Evolutionary conservation across 1,284 basidiomycete genomes (phyloP), one percentile per base, ranked within the genome.

Genomic region (Anthracocystis setariae): DNA sequence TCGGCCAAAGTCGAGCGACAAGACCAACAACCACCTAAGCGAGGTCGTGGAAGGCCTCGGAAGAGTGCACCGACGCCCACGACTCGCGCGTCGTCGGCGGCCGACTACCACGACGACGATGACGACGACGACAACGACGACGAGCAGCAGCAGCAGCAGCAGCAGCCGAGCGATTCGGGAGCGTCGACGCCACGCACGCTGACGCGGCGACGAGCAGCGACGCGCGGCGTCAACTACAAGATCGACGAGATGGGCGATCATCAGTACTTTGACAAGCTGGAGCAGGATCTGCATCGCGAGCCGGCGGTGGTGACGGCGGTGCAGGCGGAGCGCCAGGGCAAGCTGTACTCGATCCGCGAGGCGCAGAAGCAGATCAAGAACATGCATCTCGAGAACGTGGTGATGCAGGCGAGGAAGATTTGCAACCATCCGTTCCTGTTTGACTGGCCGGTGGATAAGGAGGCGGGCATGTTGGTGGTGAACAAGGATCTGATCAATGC

Each of bases 391-490:
- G 92, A 95, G 79, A 98, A 97, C 81, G 88, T 90, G 2, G 89
- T 96, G 65, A 97, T 97, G 94, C 94, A 97, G 80, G 73, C 78
- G 40, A 71, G 84, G 43, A 82, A 85, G 80, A 91, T 94, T 5
- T 95, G 93, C 84, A 93, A 91, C 21, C 94, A 98, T 82, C 94
- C 94, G 0, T 93, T 92, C 85, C 84, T 96, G 18, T 94, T 97
- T 81, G 90, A 94, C 76, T 94, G 94, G 90, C 92, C 92, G 0
- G 82, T 87, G 32, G 89, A 94, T 78, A 86, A 86, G 3, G 77
- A 85, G 1, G 90, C 91, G 0, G 86, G 86, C 12, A 42, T 52
- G n/a, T 50, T 63, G 3, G 65, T 75, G 9, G 63, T 75, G 35
- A 79, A 76, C 56, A 89, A 92, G 21, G 89, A 92, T 69, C 86